Conservation (phyloP, 768 basidiomycete genomes). For the Coprinopsis strossmayeri region DNA sequence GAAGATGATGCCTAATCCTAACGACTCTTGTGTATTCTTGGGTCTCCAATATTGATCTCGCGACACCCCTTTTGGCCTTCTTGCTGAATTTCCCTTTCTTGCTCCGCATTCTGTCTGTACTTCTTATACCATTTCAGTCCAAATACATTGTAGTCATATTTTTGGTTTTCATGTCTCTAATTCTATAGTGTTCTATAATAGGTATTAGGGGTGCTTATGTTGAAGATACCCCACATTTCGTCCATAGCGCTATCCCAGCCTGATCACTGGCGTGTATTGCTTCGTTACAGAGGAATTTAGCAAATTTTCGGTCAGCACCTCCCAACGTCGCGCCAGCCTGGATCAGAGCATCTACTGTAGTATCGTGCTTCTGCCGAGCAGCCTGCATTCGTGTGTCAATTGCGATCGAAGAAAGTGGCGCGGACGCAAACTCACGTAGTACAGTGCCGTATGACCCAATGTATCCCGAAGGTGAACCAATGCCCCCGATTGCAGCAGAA, state of each 20-base stretch:
- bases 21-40: too few relatives aligned
- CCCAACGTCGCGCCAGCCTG: slow-evolving; percentile 72
- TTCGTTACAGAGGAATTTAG: slow-evolving; percentile 34
- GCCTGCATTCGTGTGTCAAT: slow-evolving; percentile 37
- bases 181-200: not conserved
- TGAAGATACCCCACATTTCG: slow-evolving; percentile 37
- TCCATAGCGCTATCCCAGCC: slow-evolving; percentile 44
- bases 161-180: too few relatives aligned
- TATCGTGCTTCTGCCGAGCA: slow-evolving; percentile 61
- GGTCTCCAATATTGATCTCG: too few relatives aligned
- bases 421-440: slow-evolving; percentile 49
- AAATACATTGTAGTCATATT: not conserved
- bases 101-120: not conserved
- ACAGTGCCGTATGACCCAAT: slow-evolving; percentile 78
- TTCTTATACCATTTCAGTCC: not conserved
- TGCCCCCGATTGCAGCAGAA: slow-evolving; percentile 67
- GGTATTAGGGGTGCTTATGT: not conserved
- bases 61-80: too few relatives aligned
- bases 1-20: slow-evolving; percentile 24
- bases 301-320: slow-evolving; percentile 61
- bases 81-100: not conserved
- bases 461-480: slow-evolving; percentile 76
- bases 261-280: slow-evolving; percentile 34
- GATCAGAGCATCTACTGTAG: slow-evolving; percentile 56
- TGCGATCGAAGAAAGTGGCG: not conserved